phyloP scores from a whole-genome alignment of 208 protist genomes.

The Spongospora subterranea region DNA sequence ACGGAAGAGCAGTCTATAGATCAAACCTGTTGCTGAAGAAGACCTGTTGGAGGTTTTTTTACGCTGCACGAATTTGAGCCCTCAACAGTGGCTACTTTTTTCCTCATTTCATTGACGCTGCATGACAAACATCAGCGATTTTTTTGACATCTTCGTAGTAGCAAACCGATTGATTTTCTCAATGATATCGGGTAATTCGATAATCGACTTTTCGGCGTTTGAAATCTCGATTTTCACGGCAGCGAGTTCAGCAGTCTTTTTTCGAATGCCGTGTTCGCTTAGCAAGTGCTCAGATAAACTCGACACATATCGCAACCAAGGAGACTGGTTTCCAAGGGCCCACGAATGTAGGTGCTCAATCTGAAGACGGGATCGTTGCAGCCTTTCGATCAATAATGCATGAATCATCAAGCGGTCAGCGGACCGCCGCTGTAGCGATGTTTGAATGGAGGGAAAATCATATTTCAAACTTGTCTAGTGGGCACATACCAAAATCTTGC shows the following conservation, averaged over 20 bases:
- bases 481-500: conserved; percentile 3
- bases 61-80: not conserved
- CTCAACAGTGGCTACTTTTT: not conserved
- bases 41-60: not conserved
- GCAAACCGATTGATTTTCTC: not conserved
- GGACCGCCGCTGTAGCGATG: not conserved
- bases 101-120: not conserved
- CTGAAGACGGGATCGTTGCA: not conserved
- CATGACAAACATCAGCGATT: not conserved
- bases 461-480: not conserved
- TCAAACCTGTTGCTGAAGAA: not conserved
- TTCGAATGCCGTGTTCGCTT: not conserved
- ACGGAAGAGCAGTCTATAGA: not conserved
- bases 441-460: no score
- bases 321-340: conserved; percentile 16
- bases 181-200: not conserved
- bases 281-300: not conserved
- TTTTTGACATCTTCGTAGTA: not conserved
- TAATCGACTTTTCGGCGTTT: not conserved
- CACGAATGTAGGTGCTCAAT: not conserved
- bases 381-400: not conserved
- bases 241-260: not conserved
- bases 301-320: not conserved
- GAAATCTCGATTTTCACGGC: not conserved
- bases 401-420: not conserved